phyloP scores from a whole-genome alignment of 192 early-diverging fungal genomes.

The Linnemannia hyalina region DNA sequence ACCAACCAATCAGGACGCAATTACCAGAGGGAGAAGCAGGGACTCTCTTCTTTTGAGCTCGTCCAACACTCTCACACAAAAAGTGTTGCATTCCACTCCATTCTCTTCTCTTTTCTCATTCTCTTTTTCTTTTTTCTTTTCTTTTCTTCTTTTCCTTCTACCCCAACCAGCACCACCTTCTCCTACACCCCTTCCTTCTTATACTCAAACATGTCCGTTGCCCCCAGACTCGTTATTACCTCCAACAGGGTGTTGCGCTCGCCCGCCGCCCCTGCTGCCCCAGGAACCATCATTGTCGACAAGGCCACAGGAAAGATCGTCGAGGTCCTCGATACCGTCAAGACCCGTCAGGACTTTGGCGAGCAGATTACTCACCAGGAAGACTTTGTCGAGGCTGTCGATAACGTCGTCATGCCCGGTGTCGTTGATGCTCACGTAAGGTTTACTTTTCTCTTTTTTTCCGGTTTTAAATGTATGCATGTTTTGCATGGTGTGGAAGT shows the following conservation, averaged over 20 bases:
- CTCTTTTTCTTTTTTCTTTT: slow-evolving; percentile 2
- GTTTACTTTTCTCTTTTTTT: neutral
- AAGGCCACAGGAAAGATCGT: slow-evolving; percentile 64
- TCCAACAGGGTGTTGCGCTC: slow-evolving; percentile 58
- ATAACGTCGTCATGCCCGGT: slow-evolving; percentile 78
- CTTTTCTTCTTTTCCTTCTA: neutral
- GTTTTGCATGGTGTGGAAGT: neutral
- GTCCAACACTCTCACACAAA: too few species aligned
- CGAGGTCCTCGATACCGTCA: slow-evolving; percentile 56
- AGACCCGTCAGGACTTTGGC: slow-evolving; percentile 34
- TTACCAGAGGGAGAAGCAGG: slow-evolving; percentile 12
- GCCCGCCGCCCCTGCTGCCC: slow-evolving; percentile 53
- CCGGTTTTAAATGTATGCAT: neutral
- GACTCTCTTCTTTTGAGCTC: neutral
- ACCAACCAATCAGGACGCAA: slow-evolving; percentile 1
- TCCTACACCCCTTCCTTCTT: neutral
- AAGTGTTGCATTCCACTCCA: slow-evolving; percentile 1
- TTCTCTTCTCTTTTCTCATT: slow-evolving; percentile 13
- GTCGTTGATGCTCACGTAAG: slow-evolving; percentile 78
- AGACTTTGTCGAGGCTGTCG: slow-evolving; percentile 66
- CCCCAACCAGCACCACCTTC: neutral
- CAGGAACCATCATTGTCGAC: slow-evolving; percentile 72
- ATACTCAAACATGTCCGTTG: slow-evolving; percentile 4
- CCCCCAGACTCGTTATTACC: slow-evolving; percentile 46
- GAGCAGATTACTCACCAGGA: slow-evolving; percentile 53